Conservation (phyloP, 331 rosid genomes). For the Acacia pycnantha region DNA sequence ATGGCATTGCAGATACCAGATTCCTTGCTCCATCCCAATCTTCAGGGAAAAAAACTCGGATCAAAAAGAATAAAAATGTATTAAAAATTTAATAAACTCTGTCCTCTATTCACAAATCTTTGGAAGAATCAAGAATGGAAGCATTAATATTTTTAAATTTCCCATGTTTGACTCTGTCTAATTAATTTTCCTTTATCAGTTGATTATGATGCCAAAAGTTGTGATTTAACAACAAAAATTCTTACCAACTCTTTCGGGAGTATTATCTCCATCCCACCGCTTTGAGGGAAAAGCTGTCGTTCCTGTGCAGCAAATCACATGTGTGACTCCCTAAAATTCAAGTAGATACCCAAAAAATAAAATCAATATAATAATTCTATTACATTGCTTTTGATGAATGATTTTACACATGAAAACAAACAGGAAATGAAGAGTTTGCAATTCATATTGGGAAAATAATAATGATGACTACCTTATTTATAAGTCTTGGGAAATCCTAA, state of each 20-base stretch:
- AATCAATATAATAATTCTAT: conserved; percentile 11
- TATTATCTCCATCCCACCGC: conserved; percentile 87
- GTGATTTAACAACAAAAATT: conserved; percentile 21
- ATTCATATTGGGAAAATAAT: background rate
- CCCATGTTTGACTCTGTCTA: conserved; percentile 4
- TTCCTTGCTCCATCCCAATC: conserved; percentile 98
- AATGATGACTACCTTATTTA: no score
- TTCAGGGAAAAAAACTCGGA: conserved; percentile 33
- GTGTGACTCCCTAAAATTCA: conserved; percentile 80
- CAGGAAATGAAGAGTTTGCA: background rate
- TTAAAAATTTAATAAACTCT: background rate
- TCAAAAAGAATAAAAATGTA: conserved; percentile 16
- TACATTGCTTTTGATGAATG: conserved; percentile 1
- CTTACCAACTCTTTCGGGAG: conserved; percentile 94
- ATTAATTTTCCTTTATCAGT: conserved; percentile 25
- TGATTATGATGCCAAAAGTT: background rate
- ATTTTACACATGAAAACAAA: conserved; percentile 6
- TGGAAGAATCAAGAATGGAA: conserved; percentile 8
- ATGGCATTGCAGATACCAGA: conserved; percentile 75
- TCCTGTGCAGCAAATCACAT: conserved; percentile 95
- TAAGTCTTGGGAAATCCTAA: no score
- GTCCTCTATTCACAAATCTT: background rate
- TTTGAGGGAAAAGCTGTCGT: conserved; percentile 94
- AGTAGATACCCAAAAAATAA: background rate
- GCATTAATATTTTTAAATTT: background rate